Percentiles rank a stretch among this genome's conserved stretches.
phyloP scores from a whole-genome alignment of 352 stramenopile genomes.

The Pythium vanterpoolii region DNA sequence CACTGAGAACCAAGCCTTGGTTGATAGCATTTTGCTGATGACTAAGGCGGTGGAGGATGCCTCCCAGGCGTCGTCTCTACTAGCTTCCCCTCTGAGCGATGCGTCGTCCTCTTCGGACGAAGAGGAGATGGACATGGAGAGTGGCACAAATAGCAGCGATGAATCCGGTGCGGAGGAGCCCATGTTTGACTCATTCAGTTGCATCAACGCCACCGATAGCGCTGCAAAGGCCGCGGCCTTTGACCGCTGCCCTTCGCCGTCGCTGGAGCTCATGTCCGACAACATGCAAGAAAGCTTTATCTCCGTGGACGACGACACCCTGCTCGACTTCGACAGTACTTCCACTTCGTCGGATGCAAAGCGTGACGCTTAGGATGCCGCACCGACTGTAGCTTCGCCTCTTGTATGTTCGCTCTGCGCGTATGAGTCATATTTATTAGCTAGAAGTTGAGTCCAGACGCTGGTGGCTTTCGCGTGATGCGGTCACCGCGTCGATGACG shows the following conservation, averaged over 20 bases:
- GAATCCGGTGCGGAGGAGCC: constrained; percentile 29
- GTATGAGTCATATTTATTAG: constrained; percentile 33
- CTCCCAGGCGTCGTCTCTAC: constrained; percentile 31
- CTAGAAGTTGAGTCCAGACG: not conserved
- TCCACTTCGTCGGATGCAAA: constrained; percentile 14
- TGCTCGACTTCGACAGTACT: constrained; percentile 55
- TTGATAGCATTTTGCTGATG: constrained; percentile 79
- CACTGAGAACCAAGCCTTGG: constrained; percentile 61
- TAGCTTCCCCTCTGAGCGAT: constrained; percentile 48
- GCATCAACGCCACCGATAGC: constrained; percentile 13
- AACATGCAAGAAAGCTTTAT: constrained; percentile 74
- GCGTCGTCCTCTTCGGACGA: constrained; percentile 50
- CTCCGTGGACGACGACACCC: constrained; percentile 56
- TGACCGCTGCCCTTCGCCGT: constrained; percentile 25
- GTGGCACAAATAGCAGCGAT: constrained; percentile 29
- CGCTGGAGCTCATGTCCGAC: constrained; percentile 71
- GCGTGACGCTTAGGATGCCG: constrained; percentile 6
- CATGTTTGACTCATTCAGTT: constrained; percentile 8
- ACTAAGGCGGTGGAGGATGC: constrained; percentile 62
- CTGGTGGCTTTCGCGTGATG: not conserved
- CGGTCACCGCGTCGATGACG: not conserved
- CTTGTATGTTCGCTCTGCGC: constrained; percentile 21
- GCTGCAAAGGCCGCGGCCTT: constrained; percentile 1
- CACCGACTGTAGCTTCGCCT: not conserved
- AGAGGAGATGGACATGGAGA: constrained; percentile 43